Base-by-base conservation (phyloP, 495 filamentous ascomycete genomes). In the Astrocystis sublimbata region DNA sequence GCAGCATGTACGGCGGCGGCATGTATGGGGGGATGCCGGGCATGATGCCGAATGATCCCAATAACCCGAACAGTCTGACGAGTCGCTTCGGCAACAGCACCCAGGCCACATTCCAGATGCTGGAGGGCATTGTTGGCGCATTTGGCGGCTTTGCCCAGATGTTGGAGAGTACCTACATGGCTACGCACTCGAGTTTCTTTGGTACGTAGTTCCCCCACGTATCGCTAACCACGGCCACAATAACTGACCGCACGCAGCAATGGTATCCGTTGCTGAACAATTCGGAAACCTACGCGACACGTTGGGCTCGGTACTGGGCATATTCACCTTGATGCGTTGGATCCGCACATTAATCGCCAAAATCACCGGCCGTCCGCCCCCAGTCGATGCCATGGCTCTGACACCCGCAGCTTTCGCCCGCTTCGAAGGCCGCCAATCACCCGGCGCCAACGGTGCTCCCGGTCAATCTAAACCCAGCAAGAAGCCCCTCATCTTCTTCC, bases 131-230 rank as follows among this genome's bases (percentile, higher is more conserved):
- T 43, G 94, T 98, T n/a, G 89, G 91, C n/a, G 93, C 96, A 15
- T 97, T 94, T 76, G 91, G 93, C 30, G 96, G 96, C 2, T 97
- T 99, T 71, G 93, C 96, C 17, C 96, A 99, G 81, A 98, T 99
- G 96, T 83, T 99, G 10, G 94, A 99, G 77, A 97, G 93, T 75
- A 98, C 96, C 10, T 99, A 96, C 68, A 98, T 99, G 96, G 94
- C 96, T n/a, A 99, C 96, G 3, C 96, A 98, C 79, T 96, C 91
- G 51, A 93, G 89, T 52, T 99, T 99, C 77, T 98, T 98, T 72
- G 94, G 93, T 98, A 86, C 73, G 89, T 81, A 3, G 30, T 58
- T 21, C 36, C 15, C 24, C 15, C 9, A 6, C 23, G 13, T 9
- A 13, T n/a, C 17, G 33, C 23, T 13, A 31, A 36, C 43, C 36